These are phyloP conservation scores for Ogataea hybrid DNA, from an alignment of 1,139 yeast genomes.

Conservation along the genomic window DNA sequence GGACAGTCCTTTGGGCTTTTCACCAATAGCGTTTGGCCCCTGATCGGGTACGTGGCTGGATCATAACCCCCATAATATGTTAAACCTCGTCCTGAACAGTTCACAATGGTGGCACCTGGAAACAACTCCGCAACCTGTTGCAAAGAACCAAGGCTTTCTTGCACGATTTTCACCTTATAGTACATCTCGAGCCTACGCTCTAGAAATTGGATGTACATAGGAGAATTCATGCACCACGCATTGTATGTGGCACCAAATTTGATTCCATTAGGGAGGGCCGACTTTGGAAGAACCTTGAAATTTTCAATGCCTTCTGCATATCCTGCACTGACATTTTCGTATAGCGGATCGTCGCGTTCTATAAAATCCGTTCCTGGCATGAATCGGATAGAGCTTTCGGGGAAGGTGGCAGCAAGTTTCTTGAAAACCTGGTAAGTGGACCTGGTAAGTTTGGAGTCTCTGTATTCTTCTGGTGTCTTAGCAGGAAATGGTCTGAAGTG, in stretches of 20 bases:
- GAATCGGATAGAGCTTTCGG: conserved; percentile 52
- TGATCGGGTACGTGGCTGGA: conserved; percentile 44
- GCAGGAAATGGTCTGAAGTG: conserved; percentile 69
- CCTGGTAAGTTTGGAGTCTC: conserved; percentile 46
- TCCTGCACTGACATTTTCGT: conserved; percentile 38
- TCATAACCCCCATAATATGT: conserved; percentile 56
- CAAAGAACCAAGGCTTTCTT: conserved; percentile 37
- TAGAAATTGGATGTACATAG: conserved; percentile 50
- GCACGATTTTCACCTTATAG: conserved; percentile 43
- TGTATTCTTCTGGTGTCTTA: conserved; percentile 38
- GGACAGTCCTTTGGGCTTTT: conserved; percentile 40
- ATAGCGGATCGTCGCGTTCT: conserved; percentile 43
- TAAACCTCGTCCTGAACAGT: conserved; percentile 60
- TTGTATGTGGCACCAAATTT: conserved; percentile 46
- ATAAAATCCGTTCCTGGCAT: conserved; percentile 55
- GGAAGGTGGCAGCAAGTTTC: conserved; percentile 39
- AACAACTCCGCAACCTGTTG: conserved; percentile 36
- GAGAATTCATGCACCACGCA: conserved; percentile 64
- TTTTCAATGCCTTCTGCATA: conserved; percentile 45
- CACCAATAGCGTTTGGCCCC: conserved; percentile 48
- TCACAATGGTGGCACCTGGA: conserved; percentile 40
- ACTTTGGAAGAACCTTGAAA: conserved; percentile 36
- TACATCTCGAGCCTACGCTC: conserved; percentile 34
- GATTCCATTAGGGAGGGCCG: conserved; percentile 39
- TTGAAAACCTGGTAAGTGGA: conserved; percentile 48